Evolutionary conservation across 208 protist species (phyloP), one percentile per base, ranked within the genome.

Genomic region (Angomonas desouzai): DNA sequence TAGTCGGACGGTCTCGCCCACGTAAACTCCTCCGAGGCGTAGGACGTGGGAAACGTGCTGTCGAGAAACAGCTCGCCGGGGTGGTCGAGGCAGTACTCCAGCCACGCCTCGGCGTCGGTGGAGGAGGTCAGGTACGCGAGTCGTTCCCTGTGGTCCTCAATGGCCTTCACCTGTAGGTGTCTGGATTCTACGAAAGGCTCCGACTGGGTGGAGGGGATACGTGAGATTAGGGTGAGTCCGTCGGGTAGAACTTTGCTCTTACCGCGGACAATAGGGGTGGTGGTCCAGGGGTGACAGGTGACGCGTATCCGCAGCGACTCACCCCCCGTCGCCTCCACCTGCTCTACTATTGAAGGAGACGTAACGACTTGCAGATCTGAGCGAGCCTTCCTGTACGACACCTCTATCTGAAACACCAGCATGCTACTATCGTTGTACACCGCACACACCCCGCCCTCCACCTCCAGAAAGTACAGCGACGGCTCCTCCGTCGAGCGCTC

Each of bases 401-500:
- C 4, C 45, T 51, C 18, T 51, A 51, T 13, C n/a, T 51, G 45
- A 23, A 27, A 51, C 45, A 51, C 45, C 9, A 27, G 3, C 6
- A 27, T 27, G 4, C 45, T 51, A 51, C 20, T 13, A 23, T 23
- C 20, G 20, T 51, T 51, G 20, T 27, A 51, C 9, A 51, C 45
- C 9, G 45, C 45, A 4, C 18, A 51, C 10, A 51, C 45, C 18
- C 20, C 45, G n/a, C 20, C 20, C 20, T 13, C 20, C 9, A 51
- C 10, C 10, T 9, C 18, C 3, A 51, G 3, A 23, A 27, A 23
- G 20, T 51, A 51, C 45, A 51, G 20, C 9, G 18, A 23, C 18
- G 20, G 9, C 45, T 51, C 45, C 45, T 13, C 81, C 72, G 48
- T 43, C 47, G 59, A 82, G 74, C 20, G 4, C 20, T 27, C 10